Base-by-base conservation (phyloP, 2,329 filamentous ascomycete genomes). In the Amauroascus verrucosus region DNA sequence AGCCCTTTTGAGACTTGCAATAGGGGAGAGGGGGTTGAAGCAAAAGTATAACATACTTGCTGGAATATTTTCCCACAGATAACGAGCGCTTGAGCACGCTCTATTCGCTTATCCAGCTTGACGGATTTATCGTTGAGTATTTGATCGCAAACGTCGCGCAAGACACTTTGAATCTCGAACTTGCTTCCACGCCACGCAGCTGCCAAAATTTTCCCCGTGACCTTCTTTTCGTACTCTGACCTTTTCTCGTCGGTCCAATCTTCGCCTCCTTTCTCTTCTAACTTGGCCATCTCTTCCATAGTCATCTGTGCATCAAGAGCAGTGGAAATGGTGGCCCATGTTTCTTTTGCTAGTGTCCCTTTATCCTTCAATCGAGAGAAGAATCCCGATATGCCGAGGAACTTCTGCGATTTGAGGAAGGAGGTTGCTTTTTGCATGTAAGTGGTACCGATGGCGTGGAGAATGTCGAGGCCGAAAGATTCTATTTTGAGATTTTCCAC, bases 401-500 rank as follows among this genome's bases (percentile, higher is more conserved):
- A 94, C 71, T 97, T 97, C 68, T 98, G 93, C 48, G 85, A 91
- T 69, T 95, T 95, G 60, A 98, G 78, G 65, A 96, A 84, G 1
- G 84, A 84, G 1, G 86, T 87, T 2, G 85, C 88, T 72, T 97
- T 97, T 68, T 83, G 82, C 26, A 93, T 72, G 70, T 98, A 98
- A 3, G 88, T 95, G 61, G 86, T 79, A 14, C 93, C 93, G 63
- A 98, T 94, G 44, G 93, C 90, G 69, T 97, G 91, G 47, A 96
- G 77, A 61, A 97, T 97, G 62, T 98, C 93, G 40, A 98, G 78
- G 49, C 93, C 93, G 63, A 98, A 98, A 0, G 87, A 94, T 73
- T 98, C 93, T 88, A 98, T 98, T 78, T 97, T 98, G 62, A 98
- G 77, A 66, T 97, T 95, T 75, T 98, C 93, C 24, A 95, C 88